These are phyloP conservation scores for Discostella pseudostelligera DNA, from an alignment of 108 stramenopile genomes.

Conservation along the genomic window DNA sequence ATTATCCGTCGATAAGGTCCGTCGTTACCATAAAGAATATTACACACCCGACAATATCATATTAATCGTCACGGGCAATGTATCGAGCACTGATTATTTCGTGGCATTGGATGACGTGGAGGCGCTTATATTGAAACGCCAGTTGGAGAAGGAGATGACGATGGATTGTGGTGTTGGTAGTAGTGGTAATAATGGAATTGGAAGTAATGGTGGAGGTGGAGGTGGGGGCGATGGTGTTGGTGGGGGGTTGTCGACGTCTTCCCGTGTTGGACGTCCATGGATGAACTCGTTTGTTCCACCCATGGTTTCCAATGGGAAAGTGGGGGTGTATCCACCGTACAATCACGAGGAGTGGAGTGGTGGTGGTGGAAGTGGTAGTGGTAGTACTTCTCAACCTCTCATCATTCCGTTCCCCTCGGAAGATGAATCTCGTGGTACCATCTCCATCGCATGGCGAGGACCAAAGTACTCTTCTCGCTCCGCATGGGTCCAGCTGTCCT, in stretches of 20 bases:
- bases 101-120: slow-evolving; percentile 43
- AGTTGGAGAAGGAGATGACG: slow-evolving; percentile 2
- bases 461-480: slow-evolving; percentile 24
- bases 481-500: slow-evolving; percentile 26
- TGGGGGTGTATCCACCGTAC: slow-evolving; percentile 37
- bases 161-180: neutral
- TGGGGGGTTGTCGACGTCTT: neutral
- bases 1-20: slow-evolving; percentile 31
- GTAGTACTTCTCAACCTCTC: slow-evolving; percentile 13
- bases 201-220: neutral
- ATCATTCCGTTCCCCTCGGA: slow-evolving; percentile 38
- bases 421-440: slow-evolving; percentile 43
- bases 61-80: slow-evolving; percentile 44
- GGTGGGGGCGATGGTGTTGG: slow-evolving; percentile 3
- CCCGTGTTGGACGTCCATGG: slow-evolving; percentile 36
- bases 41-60: slow-evolving; percentile 42
- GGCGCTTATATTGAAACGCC: slow-evolving; percentile 24
- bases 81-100: slow-evolving; percentile 35
- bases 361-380: neutral
- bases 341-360: neutral
- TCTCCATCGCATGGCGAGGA: slow-evolving; percentile 44
- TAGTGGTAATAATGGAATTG: too few relatives aligned
- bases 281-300: slow-evolving; percentile 28
- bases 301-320: slow-evolving; percentile 13
- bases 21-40: slow-evolving; percentile 45